Base-by-base conservation (phyloP, 768 basidiomycete species). In the Mycena crocata region DNA sequence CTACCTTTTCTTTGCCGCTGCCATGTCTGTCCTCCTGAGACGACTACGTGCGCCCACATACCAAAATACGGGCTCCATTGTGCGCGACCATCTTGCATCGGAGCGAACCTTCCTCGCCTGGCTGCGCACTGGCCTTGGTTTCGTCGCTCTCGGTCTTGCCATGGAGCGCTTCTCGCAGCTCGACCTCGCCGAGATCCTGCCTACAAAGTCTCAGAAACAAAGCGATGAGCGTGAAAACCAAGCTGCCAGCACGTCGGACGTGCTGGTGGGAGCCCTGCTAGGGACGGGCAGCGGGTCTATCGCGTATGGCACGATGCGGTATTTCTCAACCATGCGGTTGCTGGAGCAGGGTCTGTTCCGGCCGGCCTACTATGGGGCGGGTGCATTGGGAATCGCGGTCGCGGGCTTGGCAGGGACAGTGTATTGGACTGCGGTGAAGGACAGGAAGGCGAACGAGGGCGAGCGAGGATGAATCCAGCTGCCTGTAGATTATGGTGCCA, bases 91-190 rank as follows among this genome's bases (percentile, higher is more conserved):
- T 57, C 75, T 85, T 14, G 81, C 83, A 0, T 75, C 75, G 6
- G 84, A 84, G 65, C 75, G 82, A 45, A 83, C 81, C n/a, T 83
- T 81, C 66, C 74, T 84, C 3, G 82, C 84, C n/a, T 84, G 83
- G 71, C 72, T 84, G 30, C 74, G 83, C 39, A 84, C 84, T 6
- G 82, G 82, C 51, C 73, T 84, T 30, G 77, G 81, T 21, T 78
- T 83, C 23, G 75, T 82, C 24, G 79, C 80, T 1, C 78, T 80
- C 1, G 84, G 84, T 21, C 80, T 84, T 49, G 83, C 83, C 82
- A 56, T 69, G 76, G 75, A 15, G 23, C 40, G 40, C 39, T 46
- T 51, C 48, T 45, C 31, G 37, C 62, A 54, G 42, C 55, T 57
- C 37, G 52, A 57, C 42, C 26, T 61, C 28, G 23, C 44, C n/a